phyloP scores from a whole-genome alignment of 2,329 filamentous ascomycete species.

The Microdochium paspali region DNA sequence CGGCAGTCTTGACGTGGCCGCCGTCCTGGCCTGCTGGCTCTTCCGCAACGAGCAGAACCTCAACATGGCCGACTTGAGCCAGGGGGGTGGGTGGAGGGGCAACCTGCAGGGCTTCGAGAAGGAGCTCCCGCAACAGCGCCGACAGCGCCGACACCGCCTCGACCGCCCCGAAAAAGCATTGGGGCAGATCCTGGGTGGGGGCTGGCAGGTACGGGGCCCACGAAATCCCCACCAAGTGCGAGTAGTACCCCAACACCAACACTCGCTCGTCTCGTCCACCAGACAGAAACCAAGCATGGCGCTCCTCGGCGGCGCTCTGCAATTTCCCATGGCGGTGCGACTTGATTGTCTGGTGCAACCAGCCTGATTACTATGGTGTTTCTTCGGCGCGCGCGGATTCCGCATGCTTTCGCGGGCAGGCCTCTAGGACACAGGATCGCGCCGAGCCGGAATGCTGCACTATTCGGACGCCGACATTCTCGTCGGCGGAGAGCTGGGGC shows the following conservation, averaged over 20 bases:
- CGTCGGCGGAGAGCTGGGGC: too few species aligned
- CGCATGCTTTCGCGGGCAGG: not conserved
- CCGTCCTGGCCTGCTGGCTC: too few species aligned
- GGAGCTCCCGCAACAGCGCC: not conserved
- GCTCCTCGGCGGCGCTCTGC: not conserved
- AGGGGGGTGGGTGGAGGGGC: too few species aligned
- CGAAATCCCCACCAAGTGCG: constrained; percentile 10
- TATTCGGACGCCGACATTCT: not conserved
- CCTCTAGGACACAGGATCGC: not conserved
- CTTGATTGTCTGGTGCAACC: too few species aligned
- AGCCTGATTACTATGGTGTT: too few species aligned
- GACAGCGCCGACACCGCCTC: constrained; percentile 4
- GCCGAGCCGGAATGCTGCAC: not conserved
- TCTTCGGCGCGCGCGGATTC: not conserved
- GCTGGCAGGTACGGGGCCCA: not conserved
- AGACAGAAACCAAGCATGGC: too few species aligned
- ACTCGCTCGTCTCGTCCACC: constrained; percentile 1
- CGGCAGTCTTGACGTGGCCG: too few species aligned
- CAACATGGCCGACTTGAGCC: too few species aligned
- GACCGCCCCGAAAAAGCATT: constrained; percentile 16
- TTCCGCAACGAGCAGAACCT: too few species aligned
- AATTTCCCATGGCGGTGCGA: not conserved
- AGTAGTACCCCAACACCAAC: constrained; percentile 23
- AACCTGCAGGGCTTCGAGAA: not conserved
- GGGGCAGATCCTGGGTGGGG: constrained; percentile 14